Conservation (phyloP, 2,329 filamentous ascomycete genomes). For the Diaporthe citriasiana region DNA sequence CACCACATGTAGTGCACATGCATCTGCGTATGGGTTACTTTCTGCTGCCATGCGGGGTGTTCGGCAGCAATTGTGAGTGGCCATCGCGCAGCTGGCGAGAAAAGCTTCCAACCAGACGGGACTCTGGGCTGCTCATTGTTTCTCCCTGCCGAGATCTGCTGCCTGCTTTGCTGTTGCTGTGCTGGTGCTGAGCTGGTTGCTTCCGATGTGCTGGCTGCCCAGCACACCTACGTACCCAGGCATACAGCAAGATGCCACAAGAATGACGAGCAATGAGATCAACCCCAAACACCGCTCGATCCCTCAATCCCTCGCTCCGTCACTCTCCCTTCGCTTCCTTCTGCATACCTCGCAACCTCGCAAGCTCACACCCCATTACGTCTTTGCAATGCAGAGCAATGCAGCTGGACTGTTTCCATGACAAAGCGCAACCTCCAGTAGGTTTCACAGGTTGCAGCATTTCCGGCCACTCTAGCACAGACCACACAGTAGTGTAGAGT, state of each 20-base stretch:
- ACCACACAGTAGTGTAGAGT: not conserved
- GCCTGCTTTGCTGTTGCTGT: not conserved
- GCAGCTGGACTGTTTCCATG: conserved; percentile 24
- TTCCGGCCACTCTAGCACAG: conserved; percentile 17
- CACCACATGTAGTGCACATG: not conserved
- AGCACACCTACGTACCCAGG: not conserved
- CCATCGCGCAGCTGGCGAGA: conserved; percentile 1
- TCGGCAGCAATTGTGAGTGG: conserved; percentile 27
- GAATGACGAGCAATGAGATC: conserved; percentile 33
- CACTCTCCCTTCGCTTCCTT: not conserved
- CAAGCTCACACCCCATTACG: conserved; percentile 15
- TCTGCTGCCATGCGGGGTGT: conserved; percentile 20
- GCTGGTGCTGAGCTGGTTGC: not conserved
- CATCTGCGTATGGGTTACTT: not conserved
- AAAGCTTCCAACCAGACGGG: conserved; percentile 29
- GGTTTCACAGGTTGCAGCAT: conserved; percentile 32
- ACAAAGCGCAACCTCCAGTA: conserved; percentile 31
- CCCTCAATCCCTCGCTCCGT: not conserved
- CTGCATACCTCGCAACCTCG: not conserved
- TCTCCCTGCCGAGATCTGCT: not conserved
- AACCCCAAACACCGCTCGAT: conserved; percentile 11
- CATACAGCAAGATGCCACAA: conserved; percentile 25
- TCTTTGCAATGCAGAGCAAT: conserved; percentile 27
- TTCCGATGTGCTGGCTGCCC: not conserved
- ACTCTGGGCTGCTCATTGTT: not conserved